Evolutionary conservation across 2,329 filamentous ascomycete genomes (phyloP).

Genomic region (Trichoderma citrinoviride): DNA sequence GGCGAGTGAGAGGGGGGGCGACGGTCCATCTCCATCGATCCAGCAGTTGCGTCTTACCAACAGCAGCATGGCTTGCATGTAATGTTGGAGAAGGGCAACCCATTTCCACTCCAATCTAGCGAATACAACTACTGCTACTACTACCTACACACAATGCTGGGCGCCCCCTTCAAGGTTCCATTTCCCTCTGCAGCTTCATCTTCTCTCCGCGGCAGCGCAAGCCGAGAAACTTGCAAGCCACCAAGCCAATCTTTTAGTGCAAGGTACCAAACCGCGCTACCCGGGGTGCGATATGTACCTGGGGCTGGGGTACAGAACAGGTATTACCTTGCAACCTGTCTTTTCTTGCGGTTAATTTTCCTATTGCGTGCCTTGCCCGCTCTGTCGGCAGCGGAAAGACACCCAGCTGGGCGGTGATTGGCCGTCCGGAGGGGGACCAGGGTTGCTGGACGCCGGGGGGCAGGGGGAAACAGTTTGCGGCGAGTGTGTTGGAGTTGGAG

Average conservation of each 20-base stretch:
- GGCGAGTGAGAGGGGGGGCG: too few relatives aligned
- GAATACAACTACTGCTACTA: too few relatives aligned
- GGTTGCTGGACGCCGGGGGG: background rate
- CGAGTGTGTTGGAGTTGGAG: too few relatives aligned
- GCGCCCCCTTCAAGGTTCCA: background rate
- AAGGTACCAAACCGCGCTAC: slow-evolving; percentile 2
- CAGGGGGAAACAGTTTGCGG: background rate
- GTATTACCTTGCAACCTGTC: background rate
- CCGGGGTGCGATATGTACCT: background rate
- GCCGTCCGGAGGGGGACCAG: background rate
- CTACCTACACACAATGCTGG: background rate
- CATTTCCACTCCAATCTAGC: too few relatives aligned
- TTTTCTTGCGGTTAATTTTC: background rate
- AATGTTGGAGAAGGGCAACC: too few relatives aligned
- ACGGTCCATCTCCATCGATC: too few relatives aligned
- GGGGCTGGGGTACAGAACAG: background rate
- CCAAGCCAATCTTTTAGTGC: slow-evolving; percentile 8
- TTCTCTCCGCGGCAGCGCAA: slow-evolving; percentile 4
- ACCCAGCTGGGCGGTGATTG: background rate
- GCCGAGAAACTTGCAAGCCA: slow-evolving; percentile 2
- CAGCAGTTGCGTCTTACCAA: too few relatives aligned
- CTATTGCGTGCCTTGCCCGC: slow-evolving; percentile 16
- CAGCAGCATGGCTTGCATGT: too few relatives aligned
- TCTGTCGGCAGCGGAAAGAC: background rate
- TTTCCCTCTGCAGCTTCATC: too few relatives aligned